A percentile compares a stretch with the other conserved stretches of the same genome.
These are phyloP conservation scores for Metschnikowia shivogae DNA, from an alignment of 805 yeast genomes.

Conservation along the genomic window DNA sequence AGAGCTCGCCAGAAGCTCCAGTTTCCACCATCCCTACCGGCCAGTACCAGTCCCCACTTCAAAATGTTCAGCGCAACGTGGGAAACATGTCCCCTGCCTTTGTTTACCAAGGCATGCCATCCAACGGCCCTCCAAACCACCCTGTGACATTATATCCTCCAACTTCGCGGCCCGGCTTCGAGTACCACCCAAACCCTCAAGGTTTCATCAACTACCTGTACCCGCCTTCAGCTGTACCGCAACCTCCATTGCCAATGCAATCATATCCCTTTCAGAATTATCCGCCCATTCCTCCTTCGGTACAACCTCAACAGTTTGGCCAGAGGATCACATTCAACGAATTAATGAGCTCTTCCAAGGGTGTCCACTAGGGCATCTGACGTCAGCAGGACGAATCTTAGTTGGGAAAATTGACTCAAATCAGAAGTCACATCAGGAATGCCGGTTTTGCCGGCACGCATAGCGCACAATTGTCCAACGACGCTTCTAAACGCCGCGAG, in stretches of 20 bases:
- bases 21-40: neutral
- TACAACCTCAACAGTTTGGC: conserved; percentile 3
- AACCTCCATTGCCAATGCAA: conserved; percentile 16
- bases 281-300: conserved; percentile 15
- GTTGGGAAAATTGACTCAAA: too few relatives aligned
- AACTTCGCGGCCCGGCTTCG: conserved; percentile 27
- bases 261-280: conserved; percentile 13
- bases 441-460: too few relatives aligned
- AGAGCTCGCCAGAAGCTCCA: conserved; percentile 19
- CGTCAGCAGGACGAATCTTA: too few relatives aligned
- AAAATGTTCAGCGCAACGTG: conserved; percentile 4
- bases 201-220: conserved; percentile 32
- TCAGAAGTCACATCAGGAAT: too few relatives aligned
- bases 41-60: neutral
- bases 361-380: neutral
- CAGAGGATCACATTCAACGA: conserved; percentile 36
- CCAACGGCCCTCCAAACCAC: conserved; percentile 22
- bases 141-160: conserved; percentile 33
- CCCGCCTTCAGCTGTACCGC: conserved; percentile 17
- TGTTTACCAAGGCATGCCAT: conserved; percentile 19
- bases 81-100: conserved; percentile 14
- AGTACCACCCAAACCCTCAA: conserved; percentile 28
- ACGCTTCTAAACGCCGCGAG: too few relatives aligned
- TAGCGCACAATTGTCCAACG: too few relatives aligned
- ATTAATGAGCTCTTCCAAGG: conserved; percentile 27